Base-by-base conservation (phyloP, 208 protist species). In the Leishmania mexicana region DNA sequence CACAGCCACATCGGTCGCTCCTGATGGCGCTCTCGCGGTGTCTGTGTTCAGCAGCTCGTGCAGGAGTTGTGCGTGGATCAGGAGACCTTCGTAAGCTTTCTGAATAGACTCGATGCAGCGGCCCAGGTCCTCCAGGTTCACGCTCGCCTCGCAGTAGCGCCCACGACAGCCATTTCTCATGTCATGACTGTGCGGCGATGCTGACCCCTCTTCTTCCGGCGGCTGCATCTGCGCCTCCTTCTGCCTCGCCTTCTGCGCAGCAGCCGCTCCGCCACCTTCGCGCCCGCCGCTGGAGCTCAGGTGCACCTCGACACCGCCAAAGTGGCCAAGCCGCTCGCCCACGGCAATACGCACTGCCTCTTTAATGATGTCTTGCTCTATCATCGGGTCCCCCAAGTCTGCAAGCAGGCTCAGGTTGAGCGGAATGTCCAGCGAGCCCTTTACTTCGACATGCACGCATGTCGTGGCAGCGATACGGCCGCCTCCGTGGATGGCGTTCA, bases 271-370 rank as follows among this genome's bases (percentile, higher is more conserved):
- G 45, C 31, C 3, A 31, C 60, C 35, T 45, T 82, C 81, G 53
- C 42, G 80, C 17, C 70, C 76, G 13, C 75, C 85, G 68, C 81
- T 80, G 60, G 76, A 67, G 62, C 76, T 85, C 51, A 90, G 40
- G 7, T 73, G 79, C 19, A 95, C 81, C 17, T 91, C 84, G 31
- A 94, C 79, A 24, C 72, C 78, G 45, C 93, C 90, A 81, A 97
- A 96, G 78, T 87, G 88, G 53, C 90, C 90, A 5, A 97, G 80
- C 40, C 83, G 82, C 78, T 97, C 93, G n/a, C 84, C 85, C 42
- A 97, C 87, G 0, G 90, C 87, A 31, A 96, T 81, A 15, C 84
- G 84, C 19, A 92, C 86, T 8, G 90, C 88, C 78, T 97, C 94
- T 77, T 88, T 76, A 35, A 95, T 64, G 21, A 97, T 94, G 28